Percentiles rank a stretch among this genome's conserved stretches.
Evolutionary conservation across 176 grass and related monocot genomes (phyloP).

Genomic region (Triticum monococcum): DNA sequence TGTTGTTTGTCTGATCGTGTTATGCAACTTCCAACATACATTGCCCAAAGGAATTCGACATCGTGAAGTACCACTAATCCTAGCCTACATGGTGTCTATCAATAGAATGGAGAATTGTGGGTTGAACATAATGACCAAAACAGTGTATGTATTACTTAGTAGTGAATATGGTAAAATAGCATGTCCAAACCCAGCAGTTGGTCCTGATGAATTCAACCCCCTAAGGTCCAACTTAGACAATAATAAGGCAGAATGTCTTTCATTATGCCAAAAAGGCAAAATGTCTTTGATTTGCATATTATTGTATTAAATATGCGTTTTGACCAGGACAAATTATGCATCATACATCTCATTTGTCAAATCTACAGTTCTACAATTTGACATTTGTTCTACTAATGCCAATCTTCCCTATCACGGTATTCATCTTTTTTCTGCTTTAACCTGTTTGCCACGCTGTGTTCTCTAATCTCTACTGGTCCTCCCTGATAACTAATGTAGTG

Average conservation of each 20-base stretch:
- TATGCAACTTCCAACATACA: background rate
- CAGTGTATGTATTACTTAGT: background rate
- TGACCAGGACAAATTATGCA: background rate
- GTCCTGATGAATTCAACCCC: background rate
- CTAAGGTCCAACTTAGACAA: background rate
- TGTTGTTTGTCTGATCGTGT: background rate
- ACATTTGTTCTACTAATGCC: background rate
- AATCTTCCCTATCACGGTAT: background rate
- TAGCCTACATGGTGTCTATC: background rate
- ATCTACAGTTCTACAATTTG: background rate
- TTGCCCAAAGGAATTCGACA: background rate
- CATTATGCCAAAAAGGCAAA: background rate
- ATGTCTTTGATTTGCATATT: background rate
- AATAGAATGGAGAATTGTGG: background rate
- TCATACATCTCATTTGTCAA: background rate
- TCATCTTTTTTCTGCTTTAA: background rate
- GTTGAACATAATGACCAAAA: background rate
- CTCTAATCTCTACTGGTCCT: background rate
- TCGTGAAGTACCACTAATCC: background rate
- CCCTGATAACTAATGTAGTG: background rate
- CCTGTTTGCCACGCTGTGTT: background rate
- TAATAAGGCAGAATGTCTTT: background rate
- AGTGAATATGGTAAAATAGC: background rate
- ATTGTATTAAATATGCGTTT: background rate
- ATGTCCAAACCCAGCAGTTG: background rate